phyloP scores from a whole-genome alignment of 169 alveolate species.

The Plasmodium coatneyi region DNA sequence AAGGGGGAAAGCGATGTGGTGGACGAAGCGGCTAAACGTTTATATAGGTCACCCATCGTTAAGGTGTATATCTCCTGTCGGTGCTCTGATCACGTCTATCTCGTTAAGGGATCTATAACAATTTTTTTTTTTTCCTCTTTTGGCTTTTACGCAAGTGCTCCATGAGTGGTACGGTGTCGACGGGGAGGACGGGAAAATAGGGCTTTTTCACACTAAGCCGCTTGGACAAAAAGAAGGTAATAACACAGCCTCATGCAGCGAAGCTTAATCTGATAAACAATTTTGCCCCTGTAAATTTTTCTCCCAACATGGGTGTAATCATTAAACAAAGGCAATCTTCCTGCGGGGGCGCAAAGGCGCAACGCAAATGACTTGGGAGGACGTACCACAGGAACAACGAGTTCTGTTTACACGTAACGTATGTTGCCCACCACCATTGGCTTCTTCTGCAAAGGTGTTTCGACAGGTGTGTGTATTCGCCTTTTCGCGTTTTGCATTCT shows the following conservation, averaged over 20 bases:
- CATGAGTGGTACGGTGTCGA: neutral
- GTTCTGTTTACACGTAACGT: neutral
- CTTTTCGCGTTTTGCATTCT: neutral
- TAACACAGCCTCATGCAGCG: neutral
- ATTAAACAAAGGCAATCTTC: neutral
- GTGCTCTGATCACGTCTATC: neutral
- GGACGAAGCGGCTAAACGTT: neutral
- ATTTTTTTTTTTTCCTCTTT: neutral
- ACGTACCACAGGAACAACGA: neutral
- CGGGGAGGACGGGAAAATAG: neutral
- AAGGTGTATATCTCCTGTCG: neutral
- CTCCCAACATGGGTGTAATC: neutral
- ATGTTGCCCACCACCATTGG: neutral
- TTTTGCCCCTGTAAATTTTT: neutral
- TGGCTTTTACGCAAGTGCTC: constrained; percentile 26
- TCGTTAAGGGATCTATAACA: neutral
- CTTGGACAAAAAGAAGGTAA: neutral
- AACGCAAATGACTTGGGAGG: neutral
- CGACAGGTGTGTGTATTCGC: neutral
- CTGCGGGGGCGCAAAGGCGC: neutral
- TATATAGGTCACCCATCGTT: neutral
- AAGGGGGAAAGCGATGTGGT: neutral
- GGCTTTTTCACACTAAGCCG: neutral
- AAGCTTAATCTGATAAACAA: neutral
- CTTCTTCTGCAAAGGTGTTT: neutral